Evolutionary conservation across 1,284 basidiomycete genomes (phyloP), one percentile per base, ranked within the genome.

Genomic region (Pisolithus thermaeus): DNA sequence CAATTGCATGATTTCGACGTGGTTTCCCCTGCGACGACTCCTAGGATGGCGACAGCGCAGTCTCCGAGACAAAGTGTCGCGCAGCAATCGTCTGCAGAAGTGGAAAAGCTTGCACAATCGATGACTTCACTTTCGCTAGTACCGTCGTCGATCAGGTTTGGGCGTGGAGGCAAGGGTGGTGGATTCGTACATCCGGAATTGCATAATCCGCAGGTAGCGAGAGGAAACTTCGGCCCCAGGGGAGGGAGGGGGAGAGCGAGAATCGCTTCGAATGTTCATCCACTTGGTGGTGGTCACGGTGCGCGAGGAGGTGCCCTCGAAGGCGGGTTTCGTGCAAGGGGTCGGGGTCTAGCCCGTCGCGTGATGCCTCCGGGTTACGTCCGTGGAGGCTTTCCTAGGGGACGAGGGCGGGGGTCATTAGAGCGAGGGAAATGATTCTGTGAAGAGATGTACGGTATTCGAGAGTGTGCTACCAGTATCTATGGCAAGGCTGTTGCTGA

Each of bases 61-160:
- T 59, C 56, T 14, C 58, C 59, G 41, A 55, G 47, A 35, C 54
- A 59, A 40, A 37, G 50, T 36, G 50, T 48, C 38, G 39, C 23
- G 22, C 52, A 46, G 8, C 44, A 50, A 47, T 45, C 51, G 20
- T 50, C 56, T 27, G 46, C 50, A n/a, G 60, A 65, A 18, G 50
- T 79, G 42, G 76, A 82, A 47, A 61, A 64, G 14, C 70, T 87
- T 11, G 61, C 77, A 16, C 65, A 70, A 28, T 70, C 72, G 1
- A 73, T 87, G 69, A 73, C 70, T 48, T 75, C 85, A 1, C 75
- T 90, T n/a, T 73, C 79, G 12, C 76, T 90, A 49, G 78, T 90
- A 4, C 87, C 87, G 2, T 66, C 78, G 2, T 75, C 81, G 1
- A 76, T 89, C 43, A 76, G 82, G 12, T 90, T 90, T 58, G 87